A percentile compares a stretch with the other conserved stretches of the same genome.
Conservation (phyloP, 306 rosid genomes). For the Trifolium subterraneum region DNA sequence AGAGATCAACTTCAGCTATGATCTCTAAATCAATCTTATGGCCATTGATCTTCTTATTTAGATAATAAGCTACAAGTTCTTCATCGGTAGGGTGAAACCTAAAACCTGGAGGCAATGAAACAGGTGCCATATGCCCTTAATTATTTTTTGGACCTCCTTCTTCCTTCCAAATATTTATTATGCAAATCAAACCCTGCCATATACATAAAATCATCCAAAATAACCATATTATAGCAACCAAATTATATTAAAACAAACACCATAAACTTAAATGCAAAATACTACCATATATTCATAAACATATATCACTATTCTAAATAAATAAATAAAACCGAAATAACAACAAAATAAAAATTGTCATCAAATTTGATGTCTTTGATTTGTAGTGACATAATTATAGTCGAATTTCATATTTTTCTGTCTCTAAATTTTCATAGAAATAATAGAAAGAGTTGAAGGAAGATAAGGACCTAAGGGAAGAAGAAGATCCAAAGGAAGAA, state of each 20-base stretch:
- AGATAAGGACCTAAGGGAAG: slow-evolving; percentile 51
- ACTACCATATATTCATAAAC: background rate
- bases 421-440: background rate
- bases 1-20: slow-evolving; percentile 97
- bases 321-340: background rate
- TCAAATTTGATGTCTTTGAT: background rate
- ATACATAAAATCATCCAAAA: background rate
- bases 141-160: slow-evolving; percentile 49
- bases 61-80: slow-evolving; percentile 91
- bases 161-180: slow-evolving; percentile 4
- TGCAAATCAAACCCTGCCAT: slow-evolving; percentile 31
- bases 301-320: background rate
- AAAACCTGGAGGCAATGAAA: slow-evolving; percentile 92
- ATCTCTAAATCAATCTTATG: slow-evolving; percentile 78
- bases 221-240: background rate
- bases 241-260: background rate
- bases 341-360: background rate
- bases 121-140: slow-evolving; percentile 64
- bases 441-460: slow-evolving; percentile 22
- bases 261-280: background rate
- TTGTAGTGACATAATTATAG: background rate
- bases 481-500: slow-evolving; percentile 56
- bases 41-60: slow-evolving; percentile 91
- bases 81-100: slow-evolving; percentile 95
- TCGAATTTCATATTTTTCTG: background rate